phyloP scores from a whole-genome alignment of 1,284 basidiomycete genomes.

The Rhizopogon parksii region DNA sequence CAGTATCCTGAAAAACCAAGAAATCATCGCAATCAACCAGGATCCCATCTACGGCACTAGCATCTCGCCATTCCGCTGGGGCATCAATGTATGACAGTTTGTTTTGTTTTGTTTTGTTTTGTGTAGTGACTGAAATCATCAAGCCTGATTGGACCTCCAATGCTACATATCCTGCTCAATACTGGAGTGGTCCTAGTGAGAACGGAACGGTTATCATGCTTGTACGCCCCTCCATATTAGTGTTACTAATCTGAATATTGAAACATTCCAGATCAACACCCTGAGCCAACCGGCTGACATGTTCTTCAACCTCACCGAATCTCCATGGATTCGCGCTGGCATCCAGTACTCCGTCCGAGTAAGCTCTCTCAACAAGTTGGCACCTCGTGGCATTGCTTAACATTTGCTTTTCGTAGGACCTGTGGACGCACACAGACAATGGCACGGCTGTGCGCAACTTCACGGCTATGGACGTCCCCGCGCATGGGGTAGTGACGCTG shows the following conservation, averaged over 20 bases:
- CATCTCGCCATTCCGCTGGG: slow-evolving; percentile 64
- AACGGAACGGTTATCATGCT: slow-evolving; percentile 54
- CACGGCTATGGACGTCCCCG: slow-evolving; percentile 48
- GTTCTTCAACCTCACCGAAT: slow-evolving; percentile 61
- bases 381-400: slow-evolving; percentile 6
- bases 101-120: not conserved
- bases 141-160: slow-evolving; percentile 49
- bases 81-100: slow-evolving; percentile 40
- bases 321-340: slow-evolving; percentile 63
- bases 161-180: slow-evolving; percentile 45
- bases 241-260: not conserved
- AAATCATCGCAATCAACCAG: slow-evolving; percentile 65
- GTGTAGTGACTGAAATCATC: not conserved
- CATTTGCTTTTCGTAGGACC: slow-evolving; percentile 39
- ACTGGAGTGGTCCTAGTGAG: slow-evolving; percentile 51
- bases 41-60: slow-evolving; percentile 55
- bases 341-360: slow-evolving; percentile 58
- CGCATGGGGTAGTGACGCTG: slow-evolving; percentile 65
- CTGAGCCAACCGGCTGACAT: slow-evolving; percentile 47
- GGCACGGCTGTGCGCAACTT: slow-evolving; percentile 61
- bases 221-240: slow-evolving; percentile 25
- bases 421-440: slow-evolving; percentile 64
- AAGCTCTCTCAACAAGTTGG: slow-evolving; percentile 6
- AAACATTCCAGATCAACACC: slow-evolving; percentile 37
- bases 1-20: slow-evolving; percentile 50